Percentiles rank a stretch among this genome's conserved stretches.
These are phyloP conservation scores for Platanthera zijinensis DNA, from an alignment of 106 monocot species.

Conservation along the genomic window DNA sequence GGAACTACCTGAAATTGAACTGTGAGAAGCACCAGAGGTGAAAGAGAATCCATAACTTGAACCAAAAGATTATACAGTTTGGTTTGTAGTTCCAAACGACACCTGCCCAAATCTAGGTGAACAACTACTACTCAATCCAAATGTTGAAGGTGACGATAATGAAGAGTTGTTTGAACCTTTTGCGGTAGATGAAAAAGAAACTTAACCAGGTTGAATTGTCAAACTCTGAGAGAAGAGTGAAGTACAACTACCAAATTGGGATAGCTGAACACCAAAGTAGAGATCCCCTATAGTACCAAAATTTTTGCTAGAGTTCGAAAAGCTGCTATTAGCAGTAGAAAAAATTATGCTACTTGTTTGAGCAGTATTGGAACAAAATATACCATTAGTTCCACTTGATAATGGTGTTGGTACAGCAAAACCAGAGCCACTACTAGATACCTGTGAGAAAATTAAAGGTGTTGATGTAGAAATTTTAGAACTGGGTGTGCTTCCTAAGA, in stretches of 20 bases:
- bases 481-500: slow-evolving; percentile 1
- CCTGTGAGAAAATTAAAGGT: not conserved
- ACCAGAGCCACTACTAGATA: not conserved
- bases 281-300: slow-evolving; percentile 18
- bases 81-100: slow-evolving; percentile 23
- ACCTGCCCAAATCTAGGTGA: slow-evolving; percentile 21
- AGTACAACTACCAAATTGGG: slow-evolving; percentile 26
- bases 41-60: slow-evolving; percentile 22
- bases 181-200: slow-evolving; percentile 3
- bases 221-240: slow-evolving; percentile 25
- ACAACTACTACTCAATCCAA: slow-evolving; percentile 17
- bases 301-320: slow-evolving; percentile 7
- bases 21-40: not conserved
- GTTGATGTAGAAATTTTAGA: slow-evolving; percentile 8
- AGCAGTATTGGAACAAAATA: slow-evolving; percentile 26
- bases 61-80: slow-evolving; percentile 20
- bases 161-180: slow-evolving; percentile 14
- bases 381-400: slow-evolving; percentile 19
- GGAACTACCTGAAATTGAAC: not conserved
- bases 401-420: slow-evolving; percentile 6
- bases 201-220: slow-evolving; percentile 18
- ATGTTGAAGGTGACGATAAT: slow-evolving; percentile 9
- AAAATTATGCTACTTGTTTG: slow-evolving; percentile 12
- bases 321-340: slow-evolving; percentile 15
- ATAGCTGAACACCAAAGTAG: slow-evolving; percentile 22